Conservation (phyloP, 1,284 basidiomycete genomes). For the Earliella scabrosa region DNA sequence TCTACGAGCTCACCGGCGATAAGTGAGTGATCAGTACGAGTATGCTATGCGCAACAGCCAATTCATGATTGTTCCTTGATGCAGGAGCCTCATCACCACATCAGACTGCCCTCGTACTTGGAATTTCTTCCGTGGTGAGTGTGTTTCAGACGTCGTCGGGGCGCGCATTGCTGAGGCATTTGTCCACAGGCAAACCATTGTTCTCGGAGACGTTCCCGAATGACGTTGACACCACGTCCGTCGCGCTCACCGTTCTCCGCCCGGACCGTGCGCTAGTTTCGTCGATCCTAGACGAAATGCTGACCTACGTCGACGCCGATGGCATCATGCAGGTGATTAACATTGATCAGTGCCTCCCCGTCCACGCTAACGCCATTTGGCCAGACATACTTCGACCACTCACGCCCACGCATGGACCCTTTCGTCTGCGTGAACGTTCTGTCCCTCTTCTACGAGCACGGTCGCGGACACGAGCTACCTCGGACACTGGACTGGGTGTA, state of each 20-base stretch:
- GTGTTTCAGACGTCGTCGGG: background rate
- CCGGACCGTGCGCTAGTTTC: constrained; percentile 39
- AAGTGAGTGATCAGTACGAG: constrained; percentile 35
- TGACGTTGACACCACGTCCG: constrained; percentile 57
- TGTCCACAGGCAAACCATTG: constrained; percentile 44
- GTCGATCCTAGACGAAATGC: constrained; percentile 58
- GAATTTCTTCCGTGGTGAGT: constrained; percentile 60
- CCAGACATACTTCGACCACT: constrained; percentile 58
- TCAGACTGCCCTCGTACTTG: constrained; percentile 46
- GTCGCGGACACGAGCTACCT: constrained; percentile 50
- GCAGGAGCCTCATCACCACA: constrained; percentile 19
- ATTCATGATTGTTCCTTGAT: constrained; percentile 1
- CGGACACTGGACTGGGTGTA: constrained; percentile 55
- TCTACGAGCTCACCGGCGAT: constrained; percentile 58
- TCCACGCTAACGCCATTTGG: background rate
- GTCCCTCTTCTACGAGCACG: constrained; percentile 52
- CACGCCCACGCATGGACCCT: constrained; percentile 55
- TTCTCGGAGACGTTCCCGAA: constrained; percentile 39
- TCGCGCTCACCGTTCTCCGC: constrained; percentile 47
- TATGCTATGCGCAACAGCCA: background rate
- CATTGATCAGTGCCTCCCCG: background rate
- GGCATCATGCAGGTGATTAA: constrained; percentile 49
- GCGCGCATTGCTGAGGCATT: background rate
- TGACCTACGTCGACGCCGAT: constrained; percentile 51
- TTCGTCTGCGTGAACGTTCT: constrained; percentile 57